Evolutionary conservation across 2,329 filamentous ascomycete genomes (phyloP), one percentile per base, ranked within the genome.

Genomic region (Bimuria novae-zelandiae): DNA sequence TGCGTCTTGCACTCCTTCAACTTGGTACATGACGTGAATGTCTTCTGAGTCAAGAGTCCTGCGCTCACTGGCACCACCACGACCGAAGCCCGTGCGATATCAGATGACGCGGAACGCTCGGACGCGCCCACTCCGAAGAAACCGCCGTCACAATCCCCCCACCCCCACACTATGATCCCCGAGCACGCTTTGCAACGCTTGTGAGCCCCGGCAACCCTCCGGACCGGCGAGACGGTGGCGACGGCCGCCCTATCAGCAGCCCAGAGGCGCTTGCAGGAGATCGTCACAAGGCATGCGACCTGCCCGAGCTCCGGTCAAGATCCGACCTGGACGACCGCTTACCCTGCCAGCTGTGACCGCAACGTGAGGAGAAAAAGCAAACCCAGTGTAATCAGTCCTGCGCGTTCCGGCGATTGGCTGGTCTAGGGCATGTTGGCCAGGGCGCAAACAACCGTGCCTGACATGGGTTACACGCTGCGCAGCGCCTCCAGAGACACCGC

Each of bases 121-220:
- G 42, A 32, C 29, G 30, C 27, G 10, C 27, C 7, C 10, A 30
- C 29, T 44, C 51, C 54, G 51, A 51, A 52, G 53, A 55, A 54
- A 52, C 54, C 52, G 54, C 56, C 56, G 59, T 42, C 52, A 56
- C 50, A 55, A 54, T 59, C 56, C 57, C 59, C 65, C 68, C 69
- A 72, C 71, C 71, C 70, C 71, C 70, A 73, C 71, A 69, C 71
- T 71, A 70, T 46, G 52, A 58, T 56, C 62, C 59, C 63, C 64
- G 57, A 71, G 63, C 63, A 56, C 57, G 64, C 49, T 56, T 68
- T 65, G 60, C 65, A 70, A 68, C 65, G 62, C 68, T 65, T 57
- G 40, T 60, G 54, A 59, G 70, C 63, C 61, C 62, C 61, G 61
- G 64, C 60, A 62, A 66, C 66, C 63, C 59, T 66, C 65, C 60